These are phyloP conservation scores for Tetraselmis striata DNA, from an alignment of 139 green algal genomes.

Conservation along the genomic window DNA sequence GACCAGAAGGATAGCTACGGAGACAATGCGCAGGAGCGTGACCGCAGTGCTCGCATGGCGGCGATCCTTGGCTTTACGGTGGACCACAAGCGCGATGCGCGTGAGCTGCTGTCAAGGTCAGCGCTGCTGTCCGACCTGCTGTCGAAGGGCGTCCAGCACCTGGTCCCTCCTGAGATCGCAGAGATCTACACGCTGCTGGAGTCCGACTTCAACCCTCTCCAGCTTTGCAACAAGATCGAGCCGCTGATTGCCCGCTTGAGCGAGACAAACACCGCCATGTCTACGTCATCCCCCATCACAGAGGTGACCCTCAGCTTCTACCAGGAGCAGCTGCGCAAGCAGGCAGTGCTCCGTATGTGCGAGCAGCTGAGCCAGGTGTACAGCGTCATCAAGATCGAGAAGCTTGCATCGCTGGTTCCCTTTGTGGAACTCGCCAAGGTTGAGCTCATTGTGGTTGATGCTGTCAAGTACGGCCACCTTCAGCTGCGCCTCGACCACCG, in stretches of 20 bases:
- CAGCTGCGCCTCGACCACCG: constrained; percentile 87
- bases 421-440: constrained; percentile 75
- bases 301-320: constrained; percentile 48
- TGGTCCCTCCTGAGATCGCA: constrained; percentile 66
- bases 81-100: constrained; percentile 41
- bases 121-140: constrained; percentile 75
- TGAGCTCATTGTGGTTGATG: constrained; percentile 86
- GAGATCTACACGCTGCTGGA: constrained; percentile 76
- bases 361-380: constrained; percentile 87
- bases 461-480: constrained; percentile 82
- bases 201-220: constrained; percentile 84
- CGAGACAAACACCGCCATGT: constrained; percentile 32
- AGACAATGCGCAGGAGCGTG: constrained; percentile 56
- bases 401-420: constrained; percentile 53
- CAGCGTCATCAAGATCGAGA: constrained; percentile 54
- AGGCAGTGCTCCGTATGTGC: constrained; percentile 79
- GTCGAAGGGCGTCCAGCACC: constrained; percentile 64
- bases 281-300: constrained; percentile 48
- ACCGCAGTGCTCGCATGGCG: constrained; percentile 85
- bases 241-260: constrained; percentile 69
- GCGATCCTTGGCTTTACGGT: constrained; percentile 85
- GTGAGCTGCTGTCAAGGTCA: constrained; percentile 57
- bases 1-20: constrained; percentile 30
- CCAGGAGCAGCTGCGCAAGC: constrained; percentile 38
- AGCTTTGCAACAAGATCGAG: constrained; percentile 74